phyloP scores from a whole-genome alignment of 2,329 filamentous ascomycete genomes.

The Coleophoma cylindrospora region DNA sequence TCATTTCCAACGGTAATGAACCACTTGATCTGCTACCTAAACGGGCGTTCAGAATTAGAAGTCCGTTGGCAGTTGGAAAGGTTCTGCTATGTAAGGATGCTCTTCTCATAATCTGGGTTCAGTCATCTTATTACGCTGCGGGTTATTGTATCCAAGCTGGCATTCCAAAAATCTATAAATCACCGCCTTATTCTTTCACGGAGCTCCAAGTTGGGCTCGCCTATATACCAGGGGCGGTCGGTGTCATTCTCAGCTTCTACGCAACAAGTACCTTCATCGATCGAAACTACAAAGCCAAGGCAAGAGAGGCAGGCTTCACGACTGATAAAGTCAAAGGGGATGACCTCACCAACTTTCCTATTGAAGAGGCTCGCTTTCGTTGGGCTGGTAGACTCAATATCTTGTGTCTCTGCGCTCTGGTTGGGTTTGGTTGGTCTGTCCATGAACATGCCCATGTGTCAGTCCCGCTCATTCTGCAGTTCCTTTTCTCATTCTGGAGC shows the following conservation, averaged over 20 bases:
- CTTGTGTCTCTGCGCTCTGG: constrained; percentile 43
- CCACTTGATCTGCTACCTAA: not conserved
- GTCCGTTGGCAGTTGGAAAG: constrained; percentile 46
- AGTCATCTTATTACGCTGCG: not conserved
- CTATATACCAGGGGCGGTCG: constrained; percentile 35
- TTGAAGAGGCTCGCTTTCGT: constrained; percentile 30
- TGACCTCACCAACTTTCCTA: constrained; percentile 16
- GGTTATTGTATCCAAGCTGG: not conserved
- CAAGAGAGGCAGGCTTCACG: constrained; percentile 50
- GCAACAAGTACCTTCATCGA: constrained; percentile 49
- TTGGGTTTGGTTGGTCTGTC: constrained; percentile 50
- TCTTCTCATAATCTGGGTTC: not conserved
- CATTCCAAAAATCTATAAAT: not conserved
- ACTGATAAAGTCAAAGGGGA: constrained; percentile 46
- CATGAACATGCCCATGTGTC: constrained; percentile 41
- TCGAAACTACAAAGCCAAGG: constrained; percentile 64
- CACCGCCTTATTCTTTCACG: constrained; percentile 2
- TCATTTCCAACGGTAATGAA: not conserved
- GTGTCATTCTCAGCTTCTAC: constrained; percentile 40
- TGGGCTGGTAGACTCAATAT: constrained; percentile 27
- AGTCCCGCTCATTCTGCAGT: constrained; percentile 45
- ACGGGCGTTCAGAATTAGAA: not conserved
- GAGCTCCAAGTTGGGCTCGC: constrained; percentile 5
- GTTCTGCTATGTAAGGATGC: constrained; percentile 28
- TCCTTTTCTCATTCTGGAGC: constrained; percentile 43